Evolutionary conservation across 345 rosid species (phyloP).

Genomic region (Syzygium jambos): DNA sequence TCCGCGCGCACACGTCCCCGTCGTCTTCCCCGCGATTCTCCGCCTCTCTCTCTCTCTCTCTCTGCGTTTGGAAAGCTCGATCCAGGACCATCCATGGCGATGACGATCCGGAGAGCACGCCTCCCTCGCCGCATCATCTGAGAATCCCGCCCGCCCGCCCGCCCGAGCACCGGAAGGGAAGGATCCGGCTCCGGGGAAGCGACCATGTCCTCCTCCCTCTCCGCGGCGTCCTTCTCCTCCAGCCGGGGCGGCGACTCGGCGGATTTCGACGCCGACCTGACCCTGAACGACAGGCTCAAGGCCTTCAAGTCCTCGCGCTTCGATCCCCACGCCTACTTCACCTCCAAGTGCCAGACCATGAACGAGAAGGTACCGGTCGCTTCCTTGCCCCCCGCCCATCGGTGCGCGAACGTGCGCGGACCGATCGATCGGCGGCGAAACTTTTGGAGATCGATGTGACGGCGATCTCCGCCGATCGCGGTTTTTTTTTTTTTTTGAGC

Average conservation of each 20-base stretch:
- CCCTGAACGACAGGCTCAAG: conserved; percentile 76
- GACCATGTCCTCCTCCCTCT: not conserved
- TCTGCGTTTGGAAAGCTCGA: not conserved
- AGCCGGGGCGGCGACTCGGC: conserved; percentile 61
- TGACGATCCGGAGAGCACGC: not conserved
- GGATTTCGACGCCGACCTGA: conserved; percentile 51
- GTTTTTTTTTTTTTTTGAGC: not conserved
- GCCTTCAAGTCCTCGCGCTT: conserved; percentile 61
- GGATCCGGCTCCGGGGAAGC: not conserved
- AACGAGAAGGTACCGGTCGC: conserved; percentile 56
- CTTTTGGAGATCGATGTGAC: not conserved
- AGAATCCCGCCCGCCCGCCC: not conserved
- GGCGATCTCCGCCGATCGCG: not conserved
- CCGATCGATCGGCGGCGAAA: not conserved
- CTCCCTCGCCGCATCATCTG: not conserved
- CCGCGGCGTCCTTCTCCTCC: conserved; percentile 19
- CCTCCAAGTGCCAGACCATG: conserved; percentile 70
- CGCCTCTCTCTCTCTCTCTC: not conserved
- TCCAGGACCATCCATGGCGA: not conserved
- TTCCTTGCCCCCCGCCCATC: not conserved
- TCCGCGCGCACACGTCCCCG: not conserved
- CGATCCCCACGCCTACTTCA: conserved; percentile 56
- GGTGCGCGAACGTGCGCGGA: not conserved
- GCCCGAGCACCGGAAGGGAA: not conserved
- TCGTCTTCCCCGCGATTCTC: not conserved